These are phyloP conservation scores for Trichophyton verrucosum DNA, from an alignment of 2,329 filamentous ascomycete species.

Conservation along the genomic window DNA sequence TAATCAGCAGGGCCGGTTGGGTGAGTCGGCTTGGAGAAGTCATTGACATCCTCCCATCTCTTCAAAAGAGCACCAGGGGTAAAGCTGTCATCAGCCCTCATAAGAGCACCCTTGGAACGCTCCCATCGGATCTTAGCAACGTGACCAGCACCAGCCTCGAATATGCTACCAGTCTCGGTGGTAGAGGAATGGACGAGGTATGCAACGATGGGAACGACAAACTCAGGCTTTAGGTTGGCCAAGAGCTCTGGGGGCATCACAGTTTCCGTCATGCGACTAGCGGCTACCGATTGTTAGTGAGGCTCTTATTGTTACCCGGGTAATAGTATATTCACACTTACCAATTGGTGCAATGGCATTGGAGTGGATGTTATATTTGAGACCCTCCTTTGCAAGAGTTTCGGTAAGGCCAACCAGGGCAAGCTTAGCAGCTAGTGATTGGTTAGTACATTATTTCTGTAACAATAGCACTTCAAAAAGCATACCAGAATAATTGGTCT, in stretches of 20 bases:
- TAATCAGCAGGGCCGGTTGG: slow-evolving; percentile 81
- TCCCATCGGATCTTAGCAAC: slow-evolving; percentile 92
- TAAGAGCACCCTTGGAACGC: slow-evolving; percentile 72
- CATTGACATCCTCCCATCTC: slow-evolving; percentile 77
- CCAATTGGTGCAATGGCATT: slow-evolving; percentile 88
- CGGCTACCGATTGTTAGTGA: slow-evolving; percentile 43
- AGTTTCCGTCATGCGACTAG: slow-evolving; percentile 88
- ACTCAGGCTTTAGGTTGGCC: slow-evolving; percentile 75
- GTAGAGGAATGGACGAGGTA: slow-evolving; percentile 74
- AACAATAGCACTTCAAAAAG: background rate
- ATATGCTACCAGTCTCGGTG: slow-evolving; percentile 74
- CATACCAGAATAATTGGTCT: slow-evolving; percentile 80
- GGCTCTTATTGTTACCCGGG: background rate
- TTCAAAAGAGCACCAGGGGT: slow-evolving; percentile 77
- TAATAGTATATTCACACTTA: slow-evolving; percentile 16
- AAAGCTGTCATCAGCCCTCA: slow-evolving; percentile 78
- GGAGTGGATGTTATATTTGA: slow-evolving; percentile 92
- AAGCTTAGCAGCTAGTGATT: slow-evolving; percentile 63
- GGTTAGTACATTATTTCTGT: slow-evolving; percentile 16
- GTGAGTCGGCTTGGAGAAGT: slow-evolving; percentile 76
- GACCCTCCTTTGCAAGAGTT: slow-evolving; percentile 91
- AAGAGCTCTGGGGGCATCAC: slow-evolving; percentile 91
- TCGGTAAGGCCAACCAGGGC: slow-evolving; percentile 94
- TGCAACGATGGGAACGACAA: slow-evolving; percentile 87
- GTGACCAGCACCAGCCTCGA: slow-evolving; percentile 86